Conservation (phyloP, 352 stramenopile genomes). For the Pythium coloratum region DNA sequence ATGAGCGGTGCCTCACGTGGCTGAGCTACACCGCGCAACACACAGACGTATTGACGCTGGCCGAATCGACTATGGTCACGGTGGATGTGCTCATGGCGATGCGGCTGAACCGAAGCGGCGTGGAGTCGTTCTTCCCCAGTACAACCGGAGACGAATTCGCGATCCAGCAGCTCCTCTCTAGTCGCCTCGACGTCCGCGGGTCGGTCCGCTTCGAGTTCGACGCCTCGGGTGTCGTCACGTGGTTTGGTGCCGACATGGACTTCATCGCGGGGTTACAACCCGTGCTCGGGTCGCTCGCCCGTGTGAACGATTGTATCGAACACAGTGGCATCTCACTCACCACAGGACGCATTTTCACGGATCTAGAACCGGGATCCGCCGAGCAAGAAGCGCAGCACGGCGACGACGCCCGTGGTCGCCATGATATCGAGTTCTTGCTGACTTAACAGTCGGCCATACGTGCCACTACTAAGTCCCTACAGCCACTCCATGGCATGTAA, state of each 20-base stretch:
- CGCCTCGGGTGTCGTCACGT: conserved; percentile 32
- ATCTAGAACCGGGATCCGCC: background rate
- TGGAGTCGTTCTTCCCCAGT: conserved; percentile 43
- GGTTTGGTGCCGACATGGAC: conserved; percentile 59
- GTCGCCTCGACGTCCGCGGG: conserved; percentile 34
- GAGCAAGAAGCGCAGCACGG: background rate
- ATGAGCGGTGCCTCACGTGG: conserved; percentile 37
- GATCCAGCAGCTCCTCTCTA: conserved; percentile 43
- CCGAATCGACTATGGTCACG: conserved; percentile 45
- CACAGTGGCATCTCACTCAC: conserved; percentile 12
- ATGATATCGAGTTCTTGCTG: conserved; percentile 16
- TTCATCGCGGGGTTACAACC: conserved; percentile 40
- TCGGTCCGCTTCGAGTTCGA: conserved; percentile 61
- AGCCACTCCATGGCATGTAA: too few relatives aligned
- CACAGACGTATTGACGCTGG: conserved; percentile 33
- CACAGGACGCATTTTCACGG: conserved; percentile 3
- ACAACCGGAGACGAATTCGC: conserved; percentile 35
- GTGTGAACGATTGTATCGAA: conserved; percentile 10
- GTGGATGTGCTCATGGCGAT: conserved; percentile 37
- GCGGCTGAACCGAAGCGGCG: conserved; percentile 34
- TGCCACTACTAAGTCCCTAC: background rate
- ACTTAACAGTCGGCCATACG: background rate
- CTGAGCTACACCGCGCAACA: conserved; percentile 30
- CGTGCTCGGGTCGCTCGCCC: conserved; percentile 40
- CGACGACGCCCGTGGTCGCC: background rate